A percentile compares a stretch with the other conserved stretches of the same genome.
Evolutionary conservation across 148 eudicot genomes (phyloP).

Genomic region (Camellia japonica): DNA sequence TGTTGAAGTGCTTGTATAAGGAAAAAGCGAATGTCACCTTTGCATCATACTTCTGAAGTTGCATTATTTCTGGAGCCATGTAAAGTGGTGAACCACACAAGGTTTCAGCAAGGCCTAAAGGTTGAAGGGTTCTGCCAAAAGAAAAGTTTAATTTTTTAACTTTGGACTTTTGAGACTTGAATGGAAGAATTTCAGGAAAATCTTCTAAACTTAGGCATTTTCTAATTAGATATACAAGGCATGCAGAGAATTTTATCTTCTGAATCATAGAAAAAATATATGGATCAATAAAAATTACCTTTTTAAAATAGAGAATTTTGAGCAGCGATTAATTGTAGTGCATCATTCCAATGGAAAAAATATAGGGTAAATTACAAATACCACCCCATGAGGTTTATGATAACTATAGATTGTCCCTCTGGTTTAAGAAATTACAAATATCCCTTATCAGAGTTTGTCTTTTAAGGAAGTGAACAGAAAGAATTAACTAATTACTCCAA

Average conservation of each 20-base stretch:
- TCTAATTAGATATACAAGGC: neutral
- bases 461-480: too few relatives aligned
- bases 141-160: slow-evolving; percentile 4
- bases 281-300: neutral
- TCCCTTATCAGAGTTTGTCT: too few relatives aligned
- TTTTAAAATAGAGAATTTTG: neutral
- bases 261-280: neutral
- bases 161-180: neutral
- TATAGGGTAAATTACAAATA: neutral
- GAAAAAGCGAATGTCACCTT: slow-evolving; percentile 51
- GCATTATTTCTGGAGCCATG: slow-evolving; percentile 98
- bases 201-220: slow-evolving; percentile 4
- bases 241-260: neutral
- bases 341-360: neutral
- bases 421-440: too few relatives aligned
- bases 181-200: neutral
- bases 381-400: too few relatives aligned
- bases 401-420: too few relatives aligned
- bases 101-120: slow-evolving; percentile 81
- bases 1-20: neutral
- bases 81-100: slow-evolving; percentile 89
- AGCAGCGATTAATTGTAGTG: neutral
- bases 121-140: slow-evolving; percentile 70
- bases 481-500: too few relatives aligned
- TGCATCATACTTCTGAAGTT: slow-evolving; percentile 81